Evolutionary conservation across 768 basidiomycete species (phyloP).

Genomic region (Suillus fuscotomentosus): DNA sequence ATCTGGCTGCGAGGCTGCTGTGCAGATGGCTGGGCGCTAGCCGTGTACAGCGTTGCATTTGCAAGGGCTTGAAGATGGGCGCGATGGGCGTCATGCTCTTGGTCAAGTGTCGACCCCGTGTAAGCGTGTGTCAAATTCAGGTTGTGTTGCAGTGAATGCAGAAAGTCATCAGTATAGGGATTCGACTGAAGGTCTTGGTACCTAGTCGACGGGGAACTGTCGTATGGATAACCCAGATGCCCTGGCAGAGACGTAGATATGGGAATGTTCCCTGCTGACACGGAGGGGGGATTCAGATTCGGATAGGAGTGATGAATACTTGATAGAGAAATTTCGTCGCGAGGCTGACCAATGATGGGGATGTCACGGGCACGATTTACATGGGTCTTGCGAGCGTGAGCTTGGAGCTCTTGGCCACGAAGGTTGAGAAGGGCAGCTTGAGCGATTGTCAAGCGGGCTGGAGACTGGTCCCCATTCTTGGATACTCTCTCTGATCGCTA

Average conservation of each 20-base stretch:
- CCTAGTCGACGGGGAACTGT: constrained; percentile 16
- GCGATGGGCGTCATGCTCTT: constrained; percentile 17
- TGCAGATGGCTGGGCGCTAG: constrained; percentile 7
- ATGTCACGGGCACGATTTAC: constrained; percentile 13
- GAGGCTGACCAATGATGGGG: constrained; percentile 7
- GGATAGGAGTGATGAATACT: constrained; percentile 6
- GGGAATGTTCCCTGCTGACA: constrained; percentile 11
- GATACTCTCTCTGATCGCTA: constrained; percentile 61
- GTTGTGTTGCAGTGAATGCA: constrained; percentile 33
- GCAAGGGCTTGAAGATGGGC: constrained; percentile 24
- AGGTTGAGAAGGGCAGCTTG: constrained; percentile 77
- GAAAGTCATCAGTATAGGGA: constrained; percentile 38
- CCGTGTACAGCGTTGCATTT: constrained; percentile 14
- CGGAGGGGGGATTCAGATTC: not conserved
- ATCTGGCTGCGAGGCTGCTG: constrained; percentile 23
- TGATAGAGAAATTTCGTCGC: not conserved
- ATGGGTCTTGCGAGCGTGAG: constrained; percentile 6
- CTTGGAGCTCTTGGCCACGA: constrained; percentile 57
- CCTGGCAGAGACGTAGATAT: constrained; percentile 20
- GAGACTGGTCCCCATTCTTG: constrained; percentile 63
- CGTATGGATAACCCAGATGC: constrained; percentile 17
- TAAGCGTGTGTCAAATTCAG: constrained; percentile 16
- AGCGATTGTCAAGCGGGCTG: constrained; percentile 69
- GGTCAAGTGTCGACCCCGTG: constrained; percentile 15
- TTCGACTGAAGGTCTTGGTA: constrained; percentile 25